Base-by-base conservation (phyloP, 176 grass and related monocot species). In the Alloteropsis semialata region DNA sequence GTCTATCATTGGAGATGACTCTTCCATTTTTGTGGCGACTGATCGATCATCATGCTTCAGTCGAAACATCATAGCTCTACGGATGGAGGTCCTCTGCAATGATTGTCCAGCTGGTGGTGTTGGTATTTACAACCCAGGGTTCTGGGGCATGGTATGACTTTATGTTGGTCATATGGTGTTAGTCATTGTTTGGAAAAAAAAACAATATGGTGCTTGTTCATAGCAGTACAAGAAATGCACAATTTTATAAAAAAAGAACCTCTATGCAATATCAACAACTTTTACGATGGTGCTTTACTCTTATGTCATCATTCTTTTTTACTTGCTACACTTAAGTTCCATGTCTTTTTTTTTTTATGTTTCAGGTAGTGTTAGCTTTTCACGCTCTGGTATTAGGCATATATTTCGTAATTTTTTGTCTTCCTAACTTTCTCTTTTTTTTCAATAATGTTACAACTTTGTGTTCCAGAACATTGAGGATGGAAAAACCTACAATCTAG, bases 121-220 rank as follows among this genome's bases (percentile, higher is more conserved):
- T 68, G 94, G 92, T 13, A 76, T 94, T 70, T 97, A 90, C 68
- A 97, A 97, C 49, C 89, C 89, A 8, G 94, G 94, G 30, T 97
- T 82, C 76, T 97, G 94, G 94, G 94, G 94, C 85, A 94, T 97
- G 92, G 94, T 97, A 89, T 18, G 28, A 51, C 5, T 42, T 63
- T 76, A 3, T 77, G 18, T 11, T 73, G 48, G 3, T 12, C 44
- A 32, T 73, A 58, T 58, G 4, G 61, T 57, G 42, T n/a, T n/a
- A n/a, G n/a, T n/a, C n/a, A n/a, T n/a, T n/a, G n/a, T n/a, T n/a
- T n/a, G n/a, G n/a, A n/a, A n/a, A n/a, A n/a, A n/a, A n/a, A n/a
- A n/a, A n/a, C n/a, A n/a, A 32, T 73, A 58, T 58, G 4, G 61
- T 57, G 42, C 38, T 55, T 50, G 64, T 63, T 3, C 28, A 67